Base-by-base conservation (phyloP, 2,329 filamentous ascomycete genomes). In the Hymenoscyphus fraxineus region DNA sequence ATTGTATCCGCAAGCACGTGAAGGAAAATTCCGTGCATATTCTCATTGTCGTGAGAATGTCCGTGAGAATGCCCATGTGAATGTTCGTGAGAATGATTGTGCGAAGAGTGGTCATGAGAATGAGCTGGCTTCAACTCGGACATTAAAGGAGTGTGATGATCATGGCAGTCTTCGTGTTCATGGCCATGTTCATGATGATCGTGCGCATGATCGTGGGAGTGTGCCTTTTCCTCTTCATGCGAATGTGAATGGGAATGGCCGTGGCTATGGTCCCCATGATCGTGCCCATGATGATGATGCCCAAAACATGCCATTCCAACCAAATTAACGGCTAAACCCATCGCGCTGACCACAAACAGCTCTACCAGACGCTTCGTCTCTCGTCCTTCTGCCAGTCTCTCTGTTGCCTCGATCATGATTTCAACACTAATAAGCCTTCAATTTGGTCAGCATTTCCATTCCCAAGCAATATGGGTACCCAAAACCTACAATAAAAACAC, bases 11-110 rank as follows among this genome's bases (percentile, higher is more conserved):
- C 95, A 35, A 98, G 83, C 60, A 99, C 91, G 74, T 99, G 95
- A 22, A 99, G 81, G 77, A 96, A 99, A 69, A 99, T 98, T 13
- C 95, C 95, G 71, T 95, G 86, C 93, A 99, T 97, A 75, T 99
- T 99, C 73, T 99, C 95, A 76, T 97, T 97, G 67, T 92, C 90
- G 73, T 93, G 90, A n/a, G 80, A 78, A 70, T 87, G 82, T 22
- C 73, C 73, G 68, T 81, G 76, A 19, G 66, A 64, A 61, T 77
- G 74, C 6, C 92, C 90, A 73, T 93, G 35, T 6, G 35, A 35
- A 10, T 35, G 35, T 7, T 35, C 35, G 59, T 78, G 76, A 57
- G 62, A n/a, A 44, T 62, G 66, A 41, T 22, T n/a, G 39, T 59
- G 58, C 22, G 35, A 40, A 6, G 44, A 27, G 44, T 51, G 44